These are phyloP conservation scores for Malus hybrid DNA, from an alignment of 331 rosid genomes.

Conservation along the genomic window DNA sequence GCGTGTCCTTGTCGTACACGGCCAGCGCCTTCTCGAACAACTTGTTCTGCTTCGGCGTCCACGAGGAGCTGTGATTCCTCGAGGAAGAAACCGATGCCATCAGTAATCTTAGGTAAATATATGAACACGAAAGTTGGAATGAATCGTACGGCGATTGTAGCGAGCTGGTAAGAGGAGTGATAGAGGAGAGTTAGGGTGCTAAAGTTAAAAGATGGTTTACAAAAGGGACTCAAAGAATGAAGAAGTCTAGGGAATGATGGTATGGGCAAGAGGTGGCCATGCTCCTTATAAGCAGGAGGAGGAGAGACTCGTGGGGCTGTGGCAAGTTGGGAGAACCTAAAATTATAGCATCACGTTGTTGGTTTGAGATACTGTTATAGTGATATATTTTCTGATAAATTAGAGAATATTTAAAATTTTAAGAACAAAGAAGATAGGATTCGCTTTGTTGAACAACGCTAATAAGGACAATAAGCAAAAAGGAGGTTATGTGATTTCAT, in stretches of 20 bases:
- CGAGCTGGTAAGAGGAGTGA: too few relatives aligned
- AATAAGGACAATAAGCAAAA: constrained; percentile 6
- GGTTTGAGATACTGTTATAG: too few relatives aligned
- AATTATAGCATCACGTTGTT: too few relatives aligned
- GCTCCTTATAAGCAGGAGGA: constrained; percentile 47
- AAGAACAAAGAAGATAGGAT: constrained; percentile 37
- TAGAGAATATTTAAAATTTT: constrained; percentile 34
- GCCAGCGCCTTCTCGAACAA: constrained; percentile 89
- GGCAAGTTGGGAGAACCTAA: not conserved
- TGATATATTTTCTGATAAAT: constrained; percentile 17
- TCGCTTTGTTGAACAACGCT: constrained; percentile 25
- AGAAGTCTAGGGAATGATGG: constrained; percentile 22
- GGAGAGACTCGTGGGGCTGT: constrained; percentile 15
- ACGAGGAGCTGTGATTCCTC: constrained; percentile 27
- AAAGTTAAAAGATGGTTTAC: not conserved
- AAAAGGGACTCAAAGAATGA: not conserved
- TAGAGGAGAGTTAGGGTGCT: not conserved
- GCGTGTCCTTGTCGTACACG: constrained; percentile 70
- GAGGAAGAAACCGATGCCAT: constrained; percentile 36
- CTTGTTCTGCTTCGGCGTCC: constrained; percentile 81
- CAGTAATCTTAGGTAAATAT: constrained; percentile 13
- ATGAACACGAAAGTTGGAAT: not conserved
- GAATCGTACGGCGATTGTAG: too few relatives aligned
- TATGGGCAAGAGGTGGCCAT: constrained; percentile 15
- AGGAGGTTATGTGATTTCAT: not conserved